phyloP scores from a whole-genome alignment of 306 rosid genomes.

The Vigna reflexopilosa region DNA sequence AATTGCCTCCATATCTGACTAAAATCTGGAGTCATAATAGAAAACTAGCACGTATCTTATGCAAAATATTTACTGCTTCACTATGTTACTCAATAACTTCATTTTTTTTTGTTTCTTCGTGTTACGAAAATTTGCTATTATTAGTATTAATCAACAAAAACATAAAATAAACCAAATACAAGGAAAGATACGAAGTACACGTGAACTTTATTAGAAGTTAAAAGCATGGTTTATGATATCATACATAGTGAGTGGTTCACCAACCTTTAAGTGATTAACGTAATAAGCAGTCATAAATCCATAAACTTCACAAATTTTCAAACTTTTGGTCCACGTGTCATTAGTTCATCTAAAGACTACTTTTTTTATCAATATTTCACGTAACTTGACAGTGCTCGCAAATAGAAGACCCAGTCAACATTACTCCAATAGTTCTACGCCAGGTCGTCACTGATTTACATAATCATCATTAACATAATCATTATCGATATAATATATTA shows the following conservation, averaged over 20 bases:
- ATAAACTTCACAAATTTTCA: background rate
- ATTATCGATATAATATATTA: too few species aligned
- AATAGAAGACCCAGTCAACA: background rate
- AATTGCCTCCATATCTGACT: slow-evolving; percentile 11
- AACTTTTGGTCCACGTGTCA: background rate
- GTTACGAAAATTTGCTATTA: background rate
- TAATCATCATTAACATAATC: too few species aligned
- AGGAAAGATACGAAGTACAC: background rate
- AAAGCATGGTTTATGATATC: background rate
- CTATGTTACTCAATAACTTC: too few species aligned
- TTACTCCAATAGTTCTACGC: background rate
- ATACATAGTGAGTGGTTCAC: background rate
- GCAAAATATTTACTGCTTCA: background rate
- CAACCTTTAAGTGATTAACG: slow-evolving; percentile 23
- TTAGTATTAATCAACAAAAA: background rate
- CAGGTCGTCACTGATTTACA: too few species aligned
- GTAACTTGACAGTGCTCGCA: background rate
- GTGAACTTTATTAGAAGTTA: background rate
- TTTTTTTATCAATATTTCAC: background rate
- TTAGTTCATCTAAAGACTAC: background rate
- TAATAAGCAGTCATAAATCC: background rate
- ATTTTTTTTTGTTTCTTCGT: too few species aligned
- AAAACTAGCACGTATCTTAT: slow-evolving; percentile 8
- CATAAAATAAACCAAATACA: background rate
- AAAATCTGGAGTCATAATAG: background rate